Base-by-base conservation (phyloP, 164 flowering plant species). In the Amborella trichopoda region DNA sequence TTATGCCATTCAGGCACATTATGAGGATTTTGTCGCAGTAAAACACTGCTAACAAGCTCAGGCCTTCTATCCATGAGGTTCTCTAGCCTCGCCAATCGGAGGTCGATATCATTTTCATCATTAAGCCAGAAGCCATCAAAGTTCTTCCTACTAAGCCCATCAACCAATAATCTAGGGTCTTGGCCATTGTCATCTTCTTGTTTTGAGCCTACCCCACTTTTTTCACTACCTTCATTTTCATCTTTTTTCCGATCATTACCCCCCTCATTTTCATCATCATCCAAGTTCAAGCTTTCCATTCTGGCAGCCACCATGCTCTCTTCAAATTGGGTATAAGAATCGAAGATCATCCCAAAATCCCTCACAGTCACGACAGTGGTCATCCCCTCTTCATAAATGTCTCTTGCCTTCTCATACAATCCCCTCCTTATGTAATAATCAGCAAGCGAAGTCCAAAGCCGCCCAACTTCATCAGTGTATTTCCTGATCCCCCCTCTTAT, bases 1-100 rank as follows among this genome's bases (percentile, higher is more conserved):
- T 89, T 54, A 52, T 86, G 98, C 98, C 98, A 90, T 55, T 90
- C 94, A 49, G 83, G 90, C 9, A 90, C 98, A 73, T 90, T 90
- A 55, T 90, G 98, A 1, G 98, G 98, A 59, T 90, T 90, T 52
- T 90, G 98, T 26, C 98, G 61, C 10, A 90, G 68, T n/a, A 86
- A 74, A 6, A 90, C 98, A 59, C 98, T 90, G 26, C 83, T 91
- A 5, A 88, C 93, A 50, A 91, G 62, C 60, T 81, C 96, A 0
- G 98, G 94, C 56, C 96, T 75, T 49, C 98, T 70, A 50, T 80
- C 70, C 75, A 90, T 81, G 3, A 90, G 67, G 61, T 76, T 43
- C 30, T 81, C 94, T 58, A 83, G 66, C 40, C 93, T 60, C 4
- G 91, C 94, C 53, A 90, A 41, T 60, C 94, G 67, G 69, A 83